Evolutionary conservation across 164 flowering plant genomes (phyloP).

Genomic region (Chimonanthus praecox): DNA sequence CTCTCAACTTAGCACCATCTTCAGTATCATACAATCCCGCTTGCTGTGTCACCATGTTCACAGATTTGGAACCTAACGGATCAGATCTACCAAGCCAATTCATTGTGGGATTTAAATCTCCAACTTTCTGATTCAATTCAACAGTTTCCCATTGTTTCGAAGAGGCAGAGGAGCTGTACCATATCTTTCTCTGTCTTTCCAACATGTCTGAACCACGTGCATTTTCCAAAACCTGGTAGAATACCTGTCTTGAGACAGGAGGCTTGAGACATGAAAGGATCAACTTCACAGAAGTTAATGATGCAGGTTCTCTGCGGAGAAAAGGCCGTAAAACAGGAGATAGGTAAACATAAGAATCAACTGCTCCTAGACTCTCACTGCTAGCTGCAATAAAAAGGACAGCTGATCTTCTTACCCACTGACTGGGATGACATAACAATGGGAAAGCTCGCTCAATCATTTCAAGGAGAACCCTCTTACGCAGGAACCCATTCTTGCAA

Average conservation of each 20-base stretch:
- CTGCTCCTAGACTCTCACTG: conserved; percentile 82
- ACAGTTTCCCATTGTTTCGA: conserved; percentile 43
- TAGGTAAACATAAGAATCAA: conserved; percentile 89
- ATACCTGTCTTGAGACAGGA: conserved; percentile 68
- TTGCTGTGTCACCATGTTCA: conserved; percentile 20
- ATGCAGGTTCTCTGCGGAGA: conserved; percentile 82
- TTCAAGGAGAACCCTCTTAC: conserved; percentile 78
- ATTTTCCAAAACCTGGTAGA: conserved; percentile 67
- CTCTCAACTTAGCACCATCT: conserved; percentile 43
- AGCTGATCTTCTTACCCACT: conserved; percentile 86
- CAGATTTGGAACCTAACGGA: conserved; percentile 28
- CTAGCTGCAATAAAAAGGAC: conserved; percentile 78
- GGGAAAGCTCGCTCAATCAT: conserved; percentile 86
- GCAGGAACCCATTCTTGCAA: conserved; percentile 67
- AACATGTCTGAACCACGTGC: conserved; percentile 89
- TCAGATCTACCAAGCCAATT: conserved; percentile 49
- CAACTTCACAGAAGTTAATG: conserved; percentile 72
- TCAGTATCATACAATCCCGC: conserved; percentile 28
- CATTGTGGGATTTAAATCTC: conserved; percentile 38
- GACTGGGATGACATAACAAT: conserved; percentile 82
- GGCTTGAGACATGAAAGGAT: conserved; percentile 80
- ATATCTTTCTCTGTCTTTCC: conserved; percentile 95
- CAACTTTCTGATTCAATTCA: conserved; percentile 37
- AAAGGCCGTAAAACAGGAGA: conserved; percentile 81
- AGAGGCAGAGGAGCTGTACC: conserved; percentile 71